Evolutionary conservation across 495 filamentous ascomycete species (phyloP), one percentile per base, ranked within the genome.

Genomic region (Annulohypoxylon nitens): DNA sequence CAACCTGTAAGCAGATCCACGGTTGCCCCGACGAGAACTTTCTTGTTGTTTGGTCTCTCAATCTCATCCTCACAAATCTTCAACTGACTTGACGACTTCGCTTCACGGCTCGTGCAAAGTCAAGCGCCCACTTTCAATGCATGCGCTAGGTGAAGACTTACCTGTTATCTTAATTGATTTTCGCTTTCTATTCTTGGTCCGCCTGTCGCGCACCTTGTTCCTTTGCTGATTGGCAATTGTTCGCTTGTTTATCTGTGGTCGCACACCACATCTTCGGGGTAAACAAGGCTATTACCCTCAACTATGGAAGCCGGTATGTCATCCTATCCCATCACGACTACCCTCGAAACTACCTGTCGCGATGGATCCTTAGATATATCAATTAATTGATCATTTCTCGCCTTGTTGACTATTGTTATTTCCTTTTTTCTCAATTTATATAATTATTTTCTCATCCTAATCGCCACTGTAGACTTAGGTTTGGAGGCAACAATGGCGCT

Each of bases 11-110:
- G 50, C 50, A 54, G 25, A n/a, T 75, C 75, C 70, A 68, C 72
- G 66, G 76, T 77, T 78, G 76, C 73, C 77, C 74, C 71, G 75
- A 78, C 78, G 75, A 79, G 76, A 75, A 64, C 59, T 75, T 75
- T 78, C 72, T 76, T 78, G 76, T 78, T 78, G 76, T 78, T 78
- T 78, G 71, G 74, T 64, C 62, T 43, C 41, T 68, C 41, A 54
- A 71, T 67, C 48, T 61, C 39, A 65, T 18, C 61, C 58, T 34
- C 58, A 36, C 61, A 63, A 43, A 71, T 69, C 36, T 47, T 37
- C 30, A 45, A 65, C 41, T 43, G 25, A 9, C 58, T 61, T 34
- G 39, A 61, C 54, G 59, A 39, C 34, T 25, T 54, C 14, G 16
- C 53, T 39, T 25, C 67, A n/a, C 63, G 53, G 64, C 71, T 63